Conservation (phyloP, 2,329 filamentous ascomycete species). For the Aspergillus carbonarius region DNA sequence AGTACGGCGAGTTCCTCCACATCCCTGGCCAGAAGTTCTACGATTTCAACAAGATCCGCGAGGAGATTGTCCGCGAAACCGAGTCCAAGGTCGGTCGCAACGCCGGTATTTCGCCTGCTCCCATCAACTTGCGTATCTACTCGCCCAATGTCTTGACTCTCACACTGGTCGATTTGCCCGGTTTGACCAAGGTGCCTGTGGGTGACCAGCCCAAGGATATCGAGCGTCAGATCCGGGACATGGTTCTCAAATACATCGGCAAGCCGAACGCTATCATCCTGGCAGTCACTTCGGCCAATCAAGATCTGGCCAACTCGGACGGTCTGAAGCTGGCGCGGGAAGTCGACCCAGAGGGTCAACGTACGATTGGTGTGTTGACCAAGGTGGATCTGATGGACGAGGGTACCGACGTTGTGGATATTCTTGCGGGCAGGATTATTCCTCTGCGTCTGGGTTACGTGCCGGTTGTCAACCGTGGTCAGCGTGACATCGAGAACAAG, state of each 20-base stretch:
- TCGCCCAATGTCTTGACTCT: conserved; percentile 96
- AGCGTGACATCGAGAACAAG: conserved; percentile 98
- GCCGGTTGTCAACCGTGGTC: conserved; percentile 95
- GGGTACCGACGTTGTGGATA: conserved; percentile 96
- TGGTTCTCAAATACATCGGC: conserved; percentile 98
- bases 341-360: conserved; percentile 94
- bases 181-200: conserved; percentile 93
- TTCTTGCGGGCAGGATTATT: conserved; percentile 95
- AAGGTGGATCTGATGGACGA: conserved; percentile 99
- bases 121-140: conserved; percentile 98
- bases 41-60: conserved; percentile 97
- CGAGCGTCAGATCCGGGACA: conserved; percentile 92
- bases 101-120: conserved; percentile 90
- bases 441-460: conserved; percentile 92
- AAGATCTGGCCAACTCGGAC: conserved; percentile 97
- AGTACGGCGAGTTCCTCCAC: conserved; percentile 99
- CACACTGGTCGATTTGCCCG: conserved; percentile 93
- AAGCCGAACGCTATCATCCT: conserved; percentile 98
- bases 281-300: conserved; percentile 93
- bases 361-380: conserved; percentile 96
- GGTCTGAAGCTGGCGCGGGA: conserved; percentile 94
- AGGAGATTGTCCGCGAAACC: conserved; percentile 95
- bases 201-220: conserved; percentile 97
- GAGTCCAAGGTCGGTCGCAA: conserved; percentile 96
- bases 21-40: conserved; percentile 96